A percentile compares a stretch with the other conserved stretches of the same genome.
Evolutionary conservation across 257 asterid species (phyloP).

Genomic region (Solanum bulbocastanum): DNA sequence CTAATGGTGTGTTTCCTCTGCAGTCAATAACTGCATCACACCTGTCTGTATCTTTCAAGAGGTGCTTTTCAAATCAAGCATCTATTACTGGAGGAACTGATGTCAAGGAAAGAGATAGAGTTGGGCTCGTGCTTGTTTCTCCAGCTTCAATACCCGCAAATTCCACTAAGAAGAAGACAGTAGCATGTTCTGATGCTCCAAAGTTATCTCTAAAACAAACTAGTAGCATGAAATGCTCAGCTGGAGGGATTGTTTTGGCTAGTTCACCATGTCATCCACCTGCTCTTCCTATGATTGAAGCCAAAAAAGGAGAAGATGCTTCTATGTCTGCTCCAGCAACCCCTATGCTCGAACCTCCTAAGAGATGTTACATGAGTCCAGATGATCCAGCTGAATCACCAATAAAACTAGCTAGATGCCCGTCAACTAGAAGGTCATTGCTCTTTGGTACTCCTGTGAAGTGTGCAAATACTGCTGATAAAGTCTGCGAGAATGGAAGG

Average conservation of each 20-base stretch:
- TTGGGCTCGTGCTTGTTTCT: background rate
- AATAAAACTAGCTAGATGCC: conserved; percentile 43
- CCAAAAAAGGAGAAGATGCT: conserved; percentile 50
- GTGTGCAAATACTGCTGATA: conserved; percentile 9
- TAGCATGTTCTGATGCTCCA: background rate
- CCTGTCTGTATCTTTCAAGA: conserved; percentile 45
- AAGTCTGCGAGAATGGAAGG: conserved; percentile 7
- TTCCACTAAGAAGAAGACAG: background rate
- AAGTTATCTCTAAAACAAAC: background rate
- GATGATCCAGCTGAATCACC: conserved; percentile 31
- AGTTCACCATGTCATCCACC: background rate
- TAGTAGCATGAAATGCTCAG: background rate
- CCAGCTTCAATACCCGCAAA: background rate
- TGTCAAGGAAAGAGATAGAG: conserved; percentile 4
- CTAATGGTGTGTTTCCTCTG: background rate
- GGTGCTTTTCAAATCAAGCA: conserved; percentile 27
- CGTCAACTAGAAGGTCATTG: conserved; percentile 42
- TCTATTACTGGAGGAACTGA: conserved; percentile 3
- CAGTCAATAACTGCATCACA: conserved; percentile 25
- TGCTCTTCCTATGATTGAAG: background rate
- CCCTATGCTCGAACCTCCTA: conserved; percentile 45
- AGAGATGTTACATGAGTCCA: conserved; percentile 64
- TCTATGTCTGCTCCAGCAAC: conserved; percentile 51
- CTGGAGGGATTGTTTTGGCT: background rate
- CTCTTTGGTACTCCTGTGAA: conserved; percentile 61